Base-by-base conservation (phyloP, 768 basidiomycete genomes). In the Leccinum arenicola region DNA sequence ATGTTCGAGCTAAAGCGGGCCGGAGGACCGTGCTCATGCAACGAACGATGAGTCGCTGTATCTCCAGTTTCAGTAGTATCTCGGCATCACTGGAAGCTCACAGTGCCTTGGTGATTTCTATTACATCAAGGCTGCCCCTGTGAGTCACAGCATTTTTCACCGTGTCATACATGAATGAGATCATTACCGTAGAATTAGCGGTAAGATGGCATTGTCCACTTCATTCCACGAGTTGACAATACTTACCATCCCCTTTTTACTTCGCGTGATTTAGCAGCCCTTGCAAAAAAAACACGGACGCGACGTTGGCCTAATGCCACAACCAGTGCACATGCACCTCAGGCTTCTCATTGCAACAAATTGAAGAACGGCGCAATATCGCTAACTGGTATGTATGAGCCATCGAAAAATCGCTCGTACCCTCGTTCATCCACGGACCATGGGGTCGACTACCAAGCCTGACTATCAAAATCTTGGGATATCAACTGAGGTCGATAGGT, bases 211-310 rank as follows among this genome's bases (percentile, higher is more conserved):
- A 27, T 27, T 47, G n/a, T 19, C 14, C 12, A 12, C 56, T 49
- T 7, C 35, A 36, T 19, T 49, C 31, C 58, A 31, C 51, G 52
- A 52, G 38, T 52, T 64, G 21, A 64, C 40, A 35, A 54, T 31
- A 21, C 56, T 56, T 4, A 54, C 57, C 19, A 3, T 47, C 54
- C 17, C 51, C 21, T 14, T n/a, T 3, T n/a, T 19, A 2, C 12
- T 36, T 59, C 21, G 62, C 27, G 8, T 29, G 53, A 67, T 23
- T 60, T 70, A 21, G 62, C 27, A 61, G 88, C 87, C 75, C 9
- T 57, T 84, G 11, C 82, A 33, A 11, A 86, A 64, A 79, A 36
- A 69, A 76, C 21, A 71, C 74, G 54, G 85, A 89, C 62, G 77
- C 53, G 29, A 54, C 31, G 12, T 56, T 57, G 19, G 56, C 49